Percentiles rank a stretch among this genome's conserved stretches.
These are phyloP conservation scores for Heritiera fomes DNA, from an alignment of 345 rosid species.

Conservation along the genomic window DNA sequence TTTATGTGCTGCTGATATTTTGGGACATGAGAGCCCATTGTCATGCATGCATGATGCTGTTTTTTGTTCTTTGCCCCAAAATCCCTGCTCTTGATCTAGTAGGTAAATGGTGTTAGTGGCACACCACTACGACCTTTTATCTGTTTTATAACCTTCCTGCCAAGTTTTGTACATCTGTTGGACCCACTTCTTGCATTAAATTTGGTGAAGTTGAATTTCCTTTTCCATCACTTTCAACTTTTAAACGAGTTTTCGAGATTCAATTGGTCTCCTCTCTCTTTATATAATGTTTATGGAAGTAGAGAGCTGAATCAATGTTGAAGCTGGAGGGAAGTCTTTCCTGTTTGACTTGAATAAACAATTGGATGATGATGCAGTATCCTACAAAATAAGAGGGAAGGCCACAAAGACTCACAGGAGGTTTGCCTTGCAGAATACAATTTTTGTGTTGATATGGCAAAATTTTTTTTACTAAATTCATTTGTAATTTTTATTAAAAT, in stretches of 20 bases:
- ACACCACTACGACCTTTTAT: not conserved
- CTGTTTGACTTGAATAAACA: not conserved
- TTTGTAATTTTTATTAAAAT: too few species aligned
- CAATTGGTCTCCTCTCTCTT: not conserved
- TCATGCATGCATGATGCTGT: conserved; percentile 19
- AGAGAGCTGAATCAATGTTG: not conserved
- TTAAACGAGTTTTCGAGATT: not conserved
- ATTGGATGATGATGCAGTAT: not conserved
- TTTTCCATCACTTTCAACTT: not conserved
- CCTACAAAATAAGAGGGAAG: not conserved
- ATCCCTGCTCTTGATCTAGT: not conserved
- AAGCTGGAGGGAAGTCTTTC: not conserved
- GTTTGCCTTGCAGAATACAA: too few species aligned
- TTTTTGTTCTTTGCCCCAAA: not conserved
- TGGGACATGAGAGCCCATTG: conserved; percentile 11
- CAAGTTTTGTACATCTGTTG: conserved; percentile 4
- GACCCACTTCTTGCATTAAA: conserved; percentile 14
- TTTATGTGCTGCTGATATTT: not conserved
- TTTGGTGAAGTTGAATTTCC: not conserved
- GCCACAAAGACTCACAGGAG: too few species aligned
- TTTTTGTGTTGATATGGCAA: too few species aligned
- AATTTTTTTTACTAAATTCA: too few species aligned
- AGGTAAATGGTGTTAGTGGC: conserved; percentile 14
- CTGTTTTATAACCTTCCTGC: not conserved
- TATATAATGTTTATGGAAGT: not conserved